Percentiles rank a stretch among this genome's conserved stretches.
These are phyloP conservation scores for Orbilia quercus DNA, from an alignment of 2,329 filamentous ascomycete species.

Conservation along the genomic window DNA sequence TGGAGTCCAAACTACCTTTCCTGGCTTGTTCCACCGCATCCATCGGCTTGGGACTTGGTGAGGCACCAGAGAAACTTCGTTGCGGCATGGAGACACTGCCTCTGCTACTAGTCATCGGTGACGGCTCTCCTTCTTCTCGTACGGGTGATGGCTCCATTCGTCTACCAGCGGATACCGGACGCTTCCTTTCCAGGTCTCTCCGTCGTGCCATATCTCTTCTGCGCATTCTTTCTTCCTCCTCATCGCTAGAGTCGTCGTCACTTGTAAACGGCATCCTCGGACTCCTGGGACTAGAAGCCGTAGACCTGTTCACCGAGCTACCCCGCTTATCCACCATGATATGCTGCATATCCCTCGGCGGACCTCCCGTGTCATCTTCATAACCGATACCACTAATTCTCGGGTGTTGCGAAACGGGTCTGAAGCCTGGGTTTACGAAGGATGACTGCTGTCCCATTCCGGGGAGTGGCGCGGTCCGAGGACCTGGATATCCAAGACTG, in stretches of 20 bases:
- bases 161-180: conserved; percentile 44
- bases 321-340: conserved; percentile 61
- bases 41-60: conserved; percentile 50
- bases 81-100: conserved; percentile 41
- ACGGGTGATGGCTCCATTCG: conserved; percentile 47
- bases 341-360: conserved; percentile 60
- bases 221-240: conserved; percentile 44
- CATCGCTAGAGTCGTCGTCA: conserved; percentile 51
- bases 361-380: conserved; percentile 67
- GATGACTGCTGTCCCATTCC: conserved; percentile 61
- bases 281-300: conserved; percentile 46
- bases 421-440: conserved; percentile 65
- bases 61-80: conserved; percentile 45
- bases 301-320: conserved; percentile 50
- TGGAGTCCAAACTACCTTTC: conserved; percentile 52
- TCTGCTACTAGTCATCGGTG: background rate
- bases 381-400: conserved; percentile 71
- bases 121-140: conserved; percentile 42
- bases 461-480: conserved; percentile 57
- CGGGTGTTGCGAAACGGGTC: conserved; percentile 80
- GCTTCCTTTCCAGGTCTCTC: conserved; percentile 44
- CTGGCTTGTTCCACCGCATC: conserved; percentile 53
- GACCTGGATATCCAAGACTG: conserved; percentile 23
- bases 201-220: conserved; percentile 44
- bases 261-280: conserved; percentile 54